phyloP scores from a whole-genome alignment of 306 rosid species.

The Cucurbita pepo region DNA sequence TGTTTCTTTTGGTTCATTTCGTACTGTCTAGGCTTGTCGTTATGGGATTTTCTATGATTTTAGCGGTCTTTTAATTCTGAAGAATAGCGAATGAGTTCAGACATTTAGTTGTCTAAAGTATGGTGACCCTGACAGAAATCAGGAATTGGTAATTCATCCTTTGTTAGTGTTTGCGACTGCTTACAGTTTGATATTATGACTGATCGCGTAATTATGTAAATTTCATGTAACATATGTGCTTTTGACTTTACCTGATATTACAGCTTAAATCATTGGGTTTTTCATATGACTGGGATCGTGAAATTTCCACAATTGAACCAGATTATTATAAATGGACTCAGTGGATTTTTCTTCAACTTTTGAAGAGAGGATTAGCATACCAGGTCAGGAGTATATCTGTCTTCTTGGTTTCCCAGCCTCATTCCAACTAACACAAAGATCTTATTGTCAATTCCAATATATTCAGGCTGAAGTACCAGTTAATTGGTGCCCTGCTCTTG shows the following conservation, averaged over 20 bases:
- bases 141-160: neutral
- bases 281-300: conserved; percentile 97
- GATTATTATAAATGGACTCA: conserved; percentile 94
- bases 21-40: neutral
- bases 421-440: conserved; percentile 3
- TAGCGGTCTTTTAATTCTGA: neutral
- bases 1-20: neutral
- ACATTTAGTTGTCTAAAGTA: neutral
- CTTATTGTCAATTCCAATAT: conserved; percentile 7
- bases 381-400: conserved; percentile 41
- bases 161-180: neutral
- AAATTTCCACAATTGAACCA: conserved; percentile 86
- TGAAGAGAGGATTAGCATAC: conserved; percentile 88
- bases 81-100: neutral
- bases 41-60: neutral
- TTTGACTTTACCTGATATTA: conserved; percentile 4
- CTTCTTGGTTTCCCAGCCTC: neutral
- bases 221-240: neutral
- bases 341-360: conserved; percentile 91
- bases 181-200: neutral
- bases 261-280: conserved; percentile 93
- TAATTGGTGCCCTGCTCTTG: conserved; percentile 98
- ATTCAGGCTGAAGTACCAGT: conserved; percentile 96
- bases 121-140: neutral
- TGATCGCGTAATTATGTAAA: neutral